Evolutionary conservation across 1,284 basidiomycete species (phyloP), one percentile per base, ranked within the genome.

Genomic region (Farysia itapuensis): DNA sequence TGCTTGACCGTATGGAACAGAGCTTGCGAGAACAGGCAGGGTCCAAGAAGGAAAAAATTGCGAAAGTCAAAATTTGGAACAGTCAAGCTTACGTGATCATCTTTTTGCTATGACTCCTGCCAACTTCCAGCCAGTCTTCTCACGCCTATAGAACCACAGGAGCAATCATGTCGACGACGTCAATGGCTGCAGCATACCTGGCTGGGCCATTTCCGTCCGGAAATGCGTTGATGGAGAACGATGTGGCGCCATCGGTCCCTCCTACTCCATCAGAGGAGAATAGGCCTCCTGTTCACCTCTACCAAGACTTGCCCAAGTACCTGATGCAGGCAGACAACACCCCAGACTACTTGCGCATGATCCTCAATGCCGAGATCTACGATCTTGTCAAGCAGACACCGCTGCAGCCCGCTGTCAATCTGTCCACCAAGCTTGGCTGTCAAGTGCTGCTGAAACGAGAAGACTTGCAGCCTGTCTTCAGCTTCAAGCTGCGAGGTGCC

Each of bases 381-480:
- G 88, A 93, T 48, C 86, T 96, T 66, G 80, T 97, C 64, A 85
- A 89, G 67, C 89, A 93, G 78, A 96, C 94, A 0, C 94, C 94
- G 0, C 82, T 98, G 31, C 87, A 91, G 24, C 82, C 84, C 36
- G 93, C 92, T 20, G 83, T 85, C 22, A 90, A 89, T 74, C 84
- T 99, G 16, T 94, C 90, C 57, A 79, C 86, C 51, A 85, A 87
- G 56, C 81, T 96, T 1, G 95, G 95, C 2, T 93, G 91, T 75
- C 84, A 93, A 70, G 88, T 99, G 77, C 90, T 88, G 83, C 83
- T 99, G 53, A 99, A 99, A 79, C 84, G 90, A 23, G 90, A 94
- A 76, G 91, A 94, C 72, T 81, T 93, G 6, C 95, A 98, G 53
- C 90, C 96, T 61, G 95, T 99, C 14, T 99, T 98, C 78, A 91